Conservation (phyloP, 352 stramenopile species). For the Pythium sukuiense region DNA sequence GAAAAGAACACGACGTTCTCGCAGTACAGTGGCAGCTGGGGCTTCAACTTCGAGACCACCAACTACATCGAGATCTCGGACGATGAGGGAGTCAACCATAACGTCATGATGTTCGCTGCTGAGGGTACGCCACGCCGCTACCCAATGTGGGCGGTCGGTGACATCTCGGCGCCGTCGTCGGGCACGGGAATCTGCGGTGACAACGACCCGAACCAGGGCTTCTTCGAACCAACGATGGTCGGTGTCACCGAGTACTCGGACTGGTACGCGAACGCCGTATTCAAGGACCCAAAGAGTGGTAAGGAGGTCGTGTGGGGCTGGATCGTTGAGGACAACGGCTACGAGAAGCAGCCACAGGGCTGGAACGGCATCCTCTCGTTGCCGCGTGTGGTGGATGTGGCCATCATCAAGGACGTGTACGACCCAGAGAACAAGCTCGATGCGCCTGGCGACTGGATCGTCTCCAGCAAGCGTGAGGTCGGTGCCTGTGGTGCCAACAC, state of each 20-base stretch:
- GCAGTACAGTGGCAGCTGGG: constrained; percentile 53
- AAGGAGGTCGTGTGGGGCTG: constrained; percentile 64
- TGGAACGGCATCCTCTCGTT: constrained; percentile 70
- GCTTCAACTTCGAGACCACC: constrained; percentile 69
- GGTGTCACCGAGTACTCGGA: constrained; percentile 60
- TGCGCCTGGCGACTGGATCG: constrained; percentile 58
- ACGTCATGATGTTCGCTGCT: constrained; percentile 65
- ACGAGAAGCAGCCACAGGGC: constrained; percentile 49
- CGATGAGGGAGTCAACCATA: constrained; percentile 55
- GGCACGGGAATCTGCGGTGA: constrained; percentile 18
- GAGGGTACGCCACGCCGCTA: constrained; percentile 51
- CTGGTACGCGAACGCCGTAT: constrained; percentile 73
- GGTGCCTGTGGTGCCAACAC: constrained; percentile 28
- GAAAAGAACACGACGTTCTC: constrained; percentile 70
- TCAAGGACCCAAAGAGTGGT: constrained; percentile 53
- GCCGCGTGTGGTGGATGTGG: constrained; percentile 50
- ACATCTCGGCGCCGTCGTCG: constrained; percentile 28
- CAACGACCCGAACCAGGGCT: constrained; percentile 28
- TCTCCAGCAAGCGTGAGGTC: constrained; percentile 39
- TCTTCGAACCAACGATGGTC: constrained; percentile 59
- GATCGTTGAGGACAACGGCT: constrained; percentile 63
- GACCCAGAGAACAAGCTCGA: constrained; percentile 48
- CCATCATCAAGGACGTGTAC: constrained; percentile 50
- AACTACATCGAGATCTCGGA: constrained; percentile 63
- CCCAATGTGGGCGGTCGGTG: constrained; percentile 62